A percentile compares a stretch with the other conserved stretches of the same genome.
phyloP scores from a whole-genome alignment of 2,329 filamentous ascomycete species.

The Diaporthe sp. region DNA sequence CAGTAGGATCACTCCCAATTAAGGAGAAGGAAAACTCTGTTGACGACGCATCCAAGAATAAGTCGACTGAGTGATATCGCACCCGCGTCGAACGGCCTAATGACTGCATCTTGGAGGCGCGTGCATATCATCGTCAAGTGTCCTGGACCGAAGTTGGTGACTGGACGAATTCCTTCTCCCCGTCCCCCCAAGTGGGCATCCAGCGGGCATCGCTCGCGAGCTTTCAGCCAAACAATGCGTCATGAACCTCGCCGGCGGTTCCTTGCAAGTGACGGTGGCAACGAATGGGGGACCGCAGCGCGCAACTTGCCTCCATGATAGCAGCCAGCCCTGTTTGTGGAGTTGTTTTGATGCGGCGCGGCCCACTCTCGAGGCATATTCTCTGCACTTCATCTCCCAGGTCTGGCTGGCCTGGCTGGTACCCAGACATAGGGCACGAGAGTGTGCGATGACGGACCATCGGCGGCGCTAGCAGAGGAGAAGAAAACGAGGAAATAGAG shows the following conservation, averaged over 20 bases:
- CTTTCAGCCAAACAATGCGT: conserved; percentile 9
- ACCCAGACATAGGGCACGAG: conserved; percentile 13
- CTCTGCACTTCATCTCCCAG: conserved; percentile 7
- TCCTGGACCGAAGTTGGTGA: conserved; percentile 3
- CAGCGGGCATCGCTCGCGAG: conserved; percentile 20
- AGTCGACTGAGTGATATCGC: conserved; percentile 4
- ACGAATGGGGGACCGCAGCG: conserved; percentile 15
- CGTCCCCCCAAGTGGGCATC: neutral
- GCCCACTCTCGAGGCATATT: conserved; percentile 33
- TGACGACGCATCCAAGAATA: conserved; percentile 23
- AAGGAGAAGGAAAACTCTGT: conserved; percentile 1
- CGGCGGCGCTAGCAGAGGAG: conserved; percentile 9
- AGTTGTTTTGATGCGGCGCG: conserved; percentile 30
- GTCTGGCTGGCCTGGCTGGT: neutral
- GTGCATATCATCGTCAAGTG: conserved; percentile 14
- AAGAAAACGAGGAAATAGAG: conserved; percentile 2
- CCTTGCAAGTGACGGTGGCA: neutral
- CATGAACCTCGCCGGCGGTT: conserved; percentile 1
- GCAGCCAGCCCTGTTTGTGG: conserved; percentile 38
- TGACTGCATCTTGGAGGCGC: conserved; percentile 23
- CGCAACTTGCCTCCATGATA: conserved; percentile 30
- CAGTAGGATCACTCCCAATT: conserved; percentile 8
- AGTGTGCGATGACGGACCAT: neutral
- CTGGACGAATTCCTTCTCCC: neutral
- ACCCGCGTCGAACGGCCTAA: neutral